A percentile compares a stretch with the other conserved stretches of the same genome.
Evolutionary conservation across 2,329 filamentous ascomycete species (phyloP).

Genomic region (Penicillium sp.): DNA sequence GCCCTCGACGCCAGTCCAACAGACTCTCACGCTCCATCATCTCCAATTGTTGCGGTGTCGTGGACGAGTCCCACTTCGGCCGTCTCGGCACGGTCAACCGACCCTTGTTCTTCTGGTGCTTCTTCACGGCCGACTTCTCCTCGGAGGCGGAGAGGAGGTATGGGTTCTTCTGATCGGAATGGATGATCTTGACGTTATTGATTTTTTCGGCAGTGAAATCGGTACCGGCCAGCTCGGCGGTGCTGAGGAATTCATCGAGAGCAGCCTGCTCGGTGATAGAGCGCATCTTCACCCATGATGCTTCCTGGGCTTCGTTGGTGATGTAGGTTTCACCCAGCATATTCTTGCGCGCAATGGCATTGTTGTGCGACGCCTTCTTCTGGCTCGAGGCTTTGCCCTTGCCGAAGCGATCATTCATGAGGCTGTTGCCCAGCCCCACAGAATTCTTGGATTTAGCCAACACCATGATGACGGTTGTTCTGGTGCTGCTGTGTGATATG

Average conservation of each 20-base stretch:
- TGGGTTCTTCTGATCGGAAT: slow-evolving; percentile 93
- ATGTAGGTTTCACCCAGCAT: slow-evolving; percentile 85
- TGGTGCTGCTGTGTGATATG: slow-evolving; percentile 13
- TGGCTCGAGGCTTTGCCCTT: slow-evolving; percentile 85
- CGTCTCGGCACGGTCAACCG: slow-evolving; percentile 86
- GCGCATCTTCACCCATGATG: slow-evolving; percentile 98
- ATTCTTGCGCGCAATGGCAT: slow-evolving; percentile 69
- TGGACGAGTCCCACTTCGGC: slow-evolving; percentile 83
- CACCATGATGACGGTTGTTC: slow-evolving; percentile 57
- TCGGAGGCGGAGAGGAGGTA: slow-evolving; percentile 85
- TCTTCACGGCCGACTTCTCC: slow-evolving; percentile 74
- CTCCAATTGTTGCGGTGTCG: slow-evolving; percentile 82
- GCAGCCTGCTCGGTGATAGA: slow-evolving; percentile 96
- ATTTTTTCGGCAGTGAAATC: slow-evolving; percentile 99
- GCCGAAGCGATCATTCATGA: slow-evolving; percentile 99
- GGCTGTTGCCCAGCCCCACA: slow-evolving; percentile 91
- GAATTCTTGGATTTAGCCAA: slow-evolving; percentile 92
- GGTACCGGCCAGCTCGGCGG: slow-evolving; percentile 94
- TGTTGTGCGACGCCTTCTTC: slow-evolving; percentile 66
- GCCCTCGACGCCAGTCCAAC: slow-evolving; percentile 81
- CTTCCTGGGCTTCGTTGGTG: slow-evolving; percentile 86
- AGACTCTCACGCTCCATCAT: slow-evolving; percentile 75
- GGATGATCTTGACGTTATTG: slow-evolving; percentile 99
- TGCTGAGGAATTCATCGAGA: slow-evolving; percentile 93
- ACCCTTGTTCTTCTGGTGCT: slow-evolving; percentile 77